Evolutionary conservation across 805 yeast species (phyloP).

Genomic region (Blastobotrys robertii): DNA sequence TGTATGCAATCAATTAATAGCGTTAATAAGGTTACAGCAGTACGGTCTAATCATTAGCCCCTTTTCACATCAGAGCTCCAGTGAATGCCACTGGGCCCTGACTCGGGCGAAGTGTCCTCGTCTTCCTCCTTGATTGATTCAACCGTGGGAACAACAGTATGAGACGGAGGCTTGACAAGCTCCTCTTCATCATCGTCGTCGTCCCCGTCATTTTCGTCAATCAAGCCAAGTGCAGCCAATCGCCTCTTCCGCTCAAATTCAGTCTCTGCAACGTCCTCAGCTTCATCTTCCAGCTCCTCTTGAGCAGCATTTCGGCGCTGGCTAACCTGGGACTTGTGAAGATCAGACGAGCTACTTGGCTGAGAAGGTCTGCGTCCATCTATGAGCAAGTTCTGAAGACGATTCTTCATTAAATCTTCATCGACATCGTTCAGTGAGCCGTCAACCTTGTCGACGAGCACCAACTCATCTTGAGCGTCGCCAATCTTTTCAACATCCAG

Average conservation of each 20-base stretch:
- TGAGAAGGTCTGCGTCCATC: not conserved
- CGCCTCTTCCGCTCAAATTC: slow-evolving; percentile 58
- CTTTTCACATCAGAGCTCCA: slow-evolving; percentile 11
- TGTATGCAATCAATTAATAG: not conserved
- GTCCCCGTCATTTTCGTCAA: slow-evolving; percentile 15
- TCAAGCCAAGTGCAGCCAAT: slow-evolving; percentile 32
- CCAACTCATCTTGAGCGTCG: slow-evolving; percentile 19
- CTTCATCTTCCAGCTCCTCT: slow-evolving; percentile 2
- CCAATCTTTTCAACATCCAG: slow-evolving; percentile 18
- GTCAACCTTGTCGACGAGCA: slow-evolving; percentile 15
- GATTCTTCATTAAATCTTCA: slow-evolving; percentile 16
- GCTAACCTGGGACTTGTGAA: not conserved
- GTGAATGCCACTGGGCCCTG: slow-evolving; percentile 6
- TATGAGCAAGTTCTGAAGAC: slow-evolving; percentile 9
- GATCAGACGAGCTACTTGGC: no score
- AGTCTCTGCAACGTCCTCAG: slow-evolving; percentile 35
- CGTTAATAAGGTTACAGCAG: not conserved
- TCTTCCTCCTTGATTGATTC: slow-evolving; percentile 13
- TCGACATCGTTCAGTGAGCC: slow-evolving; percentile 14
- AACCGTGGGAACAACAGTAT: slow-evolving; percentile 3
- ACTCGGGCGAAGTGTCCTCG: not conserved
- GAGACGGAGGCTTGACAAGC: not conserved
- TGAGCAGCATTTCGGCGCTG: not conserved
- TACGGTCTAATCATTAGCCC: not conserved
- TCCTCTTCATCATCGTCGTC: slow-evolving; percentile 19